Percentiles rank a stretch among this genome's conserved stretches.
These are phyloP conservation scores for Erysimum pusillum DNA, from an alignment of 441 rosid genomes.

Conservation along the genomic window DNA sequence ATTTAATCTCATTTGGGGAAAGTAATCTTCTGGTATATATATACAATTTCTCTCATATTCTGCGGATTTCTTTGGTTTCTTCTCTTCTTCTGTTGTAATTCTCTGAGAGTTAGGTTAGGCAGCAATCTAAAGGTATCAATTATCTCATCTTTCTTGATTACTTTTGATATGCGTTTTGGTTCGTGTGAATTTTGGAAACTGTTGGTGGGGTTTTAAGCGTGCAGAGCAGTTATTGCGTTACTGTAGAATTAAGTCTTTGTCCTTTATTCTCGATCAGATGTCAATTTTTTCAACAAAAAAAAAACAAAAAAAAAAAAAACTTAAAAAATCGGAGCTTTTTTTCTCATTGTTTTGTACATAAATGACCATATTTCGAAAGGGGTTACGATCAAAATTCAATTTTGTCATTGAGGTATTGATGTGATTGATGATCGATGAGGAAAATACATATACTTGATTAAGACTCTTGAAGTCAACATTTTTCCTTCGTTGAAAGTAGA, in stretches of 20 bases:
- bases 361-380: background rate
- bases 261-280: constrained; percentile 16
- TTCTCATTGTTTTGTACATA: constrained; percentile 1
- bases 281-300: background rate
- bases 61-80: background rate
- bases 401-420: constrained; percentile 28
- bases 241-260: constrained; percentile 27
- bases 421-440: constrained; percentile 27
- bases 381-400: constrained; percentile 24
- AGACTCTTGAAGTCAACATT: constrained; percentile 29
- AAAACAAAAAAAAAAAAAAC: too few relatives aligned
- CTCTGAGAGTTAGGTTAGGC: constrained; percentile 3
- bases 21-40: constrained; percentile 24
- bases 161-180: constrained; percentile 21
- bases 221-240: constrained; percentile 17
- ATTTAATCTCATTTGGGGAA: background rate
- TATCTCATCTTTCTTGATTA: background rate
- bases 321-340: background rate
- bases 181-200: constrained; percentile 22
- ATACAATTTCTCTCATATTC: constrained; percentile 5
- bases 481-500: constrained; percentile 15
- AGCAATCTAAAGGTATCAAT: constrained; percentile 35
- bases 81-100: background rate
- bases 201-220: constrained; percentile 33
- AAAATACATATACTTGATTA: constrained; percentile 21